Evolutionary conservation across 768 basidiomycete genomes (phyloP).

Genomic region (Kwoniella pini): DNA sequence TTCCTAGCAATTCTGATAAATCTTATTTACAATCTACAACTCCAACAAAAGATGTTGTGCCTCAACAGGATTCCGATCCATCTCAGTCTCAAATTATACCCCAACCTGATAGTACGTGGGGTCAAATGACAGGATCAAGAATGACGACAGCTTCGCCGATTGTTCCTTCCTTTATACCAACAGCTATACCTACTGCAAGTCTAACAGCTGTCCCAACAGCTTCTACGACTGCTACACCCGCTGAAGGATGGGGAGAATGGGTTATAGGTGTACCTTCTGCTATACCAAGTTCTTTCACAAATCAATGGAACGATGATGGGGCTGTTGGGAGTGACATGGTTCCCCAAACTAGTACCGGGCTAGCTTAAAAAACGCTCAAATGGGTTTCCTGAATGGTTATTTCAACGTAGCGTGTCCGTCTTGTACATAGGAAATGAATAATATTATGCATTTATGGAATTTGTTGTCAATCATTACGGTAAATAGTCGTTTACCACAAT

Average conservation of each 20-base stretch:
- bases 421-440: too few relatives aligned
- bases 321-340: conserved; percentile 24
- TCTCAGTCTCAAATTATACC: neutral
- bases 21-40: neutral
- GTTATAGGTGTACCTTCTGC: conserved; percentile 1
- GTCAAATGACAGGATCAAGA: conserved; percentile 13
- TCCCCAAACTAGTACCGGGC: conserved; percentile 15
- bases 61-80: neutral
- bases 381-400: too few relatives aligned
- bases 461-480: too few relatives aligned
- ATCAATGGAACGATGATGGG: conserved; percentile 2
- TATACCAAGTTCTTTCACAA: neutral
- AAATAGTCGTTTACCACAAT: too few relatives aligned
- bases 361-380: too few relatives aligned
- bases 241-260: conserved; percentile 21
- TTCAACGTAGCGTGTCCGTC: too few relatives aligned
- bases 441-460: too few relatives aligned
- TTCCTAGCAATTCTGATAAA: conserved; percentile 6
- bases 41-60: neutral
- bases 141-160: conserved; percentile 7
- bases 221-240: neutral
- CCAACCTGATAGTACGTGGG: conserved; percentile 6
- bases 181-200: neutral
- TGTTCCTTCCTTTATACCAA: neutral
- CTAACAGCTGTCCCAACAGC: conserved; percentile 3